phyloP scores from a whole-genome alignment of 331 rosid genomes.

The Malus hybrid region DNA sequence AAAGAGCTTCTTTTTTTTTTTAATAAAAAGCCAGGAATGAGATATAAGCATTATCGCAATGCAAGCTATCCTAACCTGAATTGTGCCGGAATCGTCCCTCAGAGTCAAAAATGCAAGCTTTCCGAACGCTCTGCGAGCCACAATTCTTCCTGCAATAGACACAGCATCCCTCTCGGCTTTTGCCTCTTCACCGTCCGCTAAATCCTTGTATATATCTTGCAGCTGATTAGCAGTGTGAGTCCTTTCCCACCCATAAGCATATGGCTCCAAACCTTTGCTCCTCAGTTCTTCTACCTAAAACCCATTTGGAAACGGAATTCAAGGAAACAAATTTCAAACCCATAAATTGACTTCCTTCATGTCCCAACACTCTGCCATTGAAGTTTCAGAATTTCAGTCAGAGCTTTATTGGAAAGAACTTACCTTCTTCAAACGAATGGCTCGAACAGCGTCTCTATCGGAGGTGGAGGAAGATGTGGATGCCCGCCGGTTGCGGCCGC shows the following conservation, averaged over 20 bases:
- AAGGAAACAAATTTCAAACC: background rate
- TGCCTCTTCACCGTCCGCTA: slow-evolving; percentile 66
- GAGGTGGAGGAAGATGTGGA: slow-evolving; percentile 66
- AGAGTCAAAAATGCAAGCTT: slow-evolving; percentile 92
- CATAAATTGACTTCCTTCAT: background rate
- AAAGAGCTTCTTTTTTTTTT: background rate
- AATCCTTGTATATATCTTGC: slow-evolving; percentile 52
- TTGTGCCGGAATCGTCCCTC: slow-evolving; percentile 81
- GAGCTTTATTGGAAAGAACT: background rate
- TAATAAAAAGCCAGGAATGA: background rate
- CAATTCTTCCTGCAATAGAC: slow-evolving; percentile 76
- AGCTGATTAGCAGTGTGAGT: slow-evolving; percentile 75
- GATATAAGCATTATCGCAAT: background rate
- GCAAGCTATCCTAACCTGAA: slow-evolving; percentile 52
- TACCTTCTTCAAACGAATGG: slow-evolving; percentile 85
- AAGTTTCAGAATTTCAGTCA: background rate
- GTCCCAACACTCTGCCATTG: background rate
- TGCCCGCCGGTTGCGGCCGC: slow-evolving; percentile 53
- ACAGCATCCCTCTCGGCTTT: slow-evolving; percentile 41
- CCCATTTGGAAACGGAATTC: background rate
- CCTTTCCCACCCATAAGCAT: slow-evolving; percentile 79
- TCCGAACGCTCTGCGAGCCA: slow-evolving; percentile 90
- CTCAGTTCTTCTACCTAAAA: slow-evolving; percentile 78
- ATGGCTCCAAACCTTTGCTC: slow-evolving; percentile 84
- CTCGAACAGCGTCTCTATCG: slow-evolving; percentile 69